Conservation (phyloP, 805 yeast genomes). For the Kuraishia piskuri region DNA sequence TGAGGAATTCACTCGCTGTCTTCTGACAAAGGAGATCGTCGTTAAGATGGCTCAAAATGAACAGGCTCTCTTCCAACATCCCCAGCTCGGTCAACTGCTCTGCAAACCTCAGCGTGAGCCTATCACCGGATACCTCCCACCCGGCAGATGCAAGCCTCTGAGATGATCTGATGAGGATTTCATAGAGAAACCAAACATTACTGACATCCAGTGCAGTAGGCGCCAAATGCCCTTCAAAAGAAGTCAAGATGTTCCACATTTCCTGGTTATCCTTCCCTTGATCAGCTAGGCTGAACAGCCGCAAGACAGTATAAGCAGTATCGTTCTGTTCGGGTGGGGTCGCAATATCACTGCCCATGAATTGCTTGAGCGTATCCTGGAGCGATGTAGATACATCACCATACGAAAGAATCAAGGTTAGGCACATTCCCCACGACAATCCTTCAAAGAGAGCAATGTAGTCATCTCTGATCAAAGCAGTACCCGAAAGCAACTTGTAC, state of each 20-base stretch:
- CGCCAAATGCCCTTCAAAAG: neutral
- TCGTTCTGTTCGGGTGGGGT: conserved; percentile 8
- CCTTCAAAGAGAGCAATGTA: conserved; percentile 29
- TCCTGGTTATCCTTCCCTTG: neutral
- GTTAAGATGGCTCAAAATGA: conserved; percentile 48
- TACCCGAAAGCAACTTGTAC: conserved; percentile 57
- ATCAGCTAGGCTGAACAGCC: conserved; percentile 15
- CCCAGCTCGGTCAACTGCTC: conserved; percentile 39
- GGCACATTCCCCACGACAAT: conserved; percentile 58
- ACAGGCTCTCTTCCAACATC: conserved; percentile 51
- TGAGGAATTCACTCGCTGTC: neutral
- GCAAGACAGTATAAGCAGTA: conserved; percentile 17
- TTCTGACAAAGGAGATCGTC: conserved; percentile 26
- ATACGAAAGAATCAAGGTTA: conserved; percentile 56
- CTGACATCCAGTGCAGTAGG: conserved; percentile 1
- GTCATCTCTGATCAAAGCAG: conserved; percentile 20
- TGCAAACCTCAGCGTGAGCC: conserved; percentile 28
- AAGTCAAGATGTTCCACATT: neutral
- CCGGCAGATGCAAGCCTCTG: conserved; percentile 9
- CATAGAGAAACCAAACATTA: conserved; percentile 9
- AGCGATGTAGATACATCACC: conserved; percentile 37
- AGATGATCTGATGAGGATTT: conserved; percentile 7
- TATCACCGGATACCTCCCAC: conserved; percentile 10
- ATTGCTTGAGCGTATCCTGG: conserved; percentile 19
- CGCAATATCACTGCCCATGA: conserved; percentile 1